A percentile compares a stretch with the other conserved stretches of the same genome.
Evolutionary conservation across 1,139 yeast species (phyloP).

Genomic region (Yamadazyma spencermartinsiae): DNA sequence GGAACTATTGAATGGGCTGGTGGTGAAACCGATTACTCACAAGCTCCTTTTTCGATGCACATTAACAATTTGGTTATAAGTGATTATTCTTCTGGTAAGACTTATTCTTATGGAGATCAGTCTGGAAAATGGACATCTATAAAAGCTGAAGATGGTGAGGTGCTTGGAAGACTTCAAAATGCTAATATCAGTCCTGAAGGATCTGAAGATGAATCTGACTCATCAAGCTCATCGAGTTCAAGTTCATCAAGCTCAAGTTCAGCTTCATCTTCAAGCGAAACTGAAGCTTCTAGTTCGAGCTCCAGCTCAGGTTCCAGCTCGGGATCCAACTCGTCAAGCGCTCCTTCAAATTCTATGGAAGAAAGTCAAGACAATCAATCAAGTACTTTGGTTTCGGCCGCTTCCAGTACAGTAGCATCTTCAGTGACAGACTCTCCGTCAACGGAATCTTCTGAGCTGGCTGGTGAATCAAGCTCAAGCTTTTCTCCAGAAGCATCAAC

Average conservation of each 20-base stretch:
- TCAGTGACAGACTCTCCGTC: constrained; percentile 3
- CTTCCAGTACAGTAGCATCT: background rate
- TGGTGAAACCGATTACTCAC: constrained; percentile 38
- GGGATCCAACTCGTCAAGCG: constrained; percentile 6
- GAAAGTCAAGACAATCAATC: background rate
- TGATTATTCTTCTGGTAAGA: constrained; percentile 38
- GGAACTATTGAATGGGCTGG: constrained; percentile 53
- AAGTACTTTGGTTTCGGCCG: background rate
- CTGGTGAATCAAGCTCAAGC: background rate
- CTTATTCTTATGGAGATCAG: constrained; percentile 47
- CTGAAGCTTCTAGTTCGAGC: background rate
- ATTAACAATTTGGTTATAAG: constrained; percentile 28
- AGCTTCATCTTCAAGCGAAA: background rate
- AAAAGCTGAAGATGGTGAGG: constrained; percentile 58
- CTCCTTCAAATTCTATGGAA: constrained; percentile 3
- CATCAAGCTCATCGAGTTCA: constrained; percentile 1
- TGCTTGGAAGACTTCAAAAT: constrained; percentile 54
- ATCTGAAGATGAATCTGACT: constrained; percentile 4
- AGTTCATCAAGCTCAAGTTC: constrained; percentile 2
- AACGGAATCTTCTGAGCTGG: background rate
- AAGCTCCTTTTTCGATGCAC: constrained; percentile 37
- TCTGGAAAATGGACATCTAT: constrained; percentile 69
- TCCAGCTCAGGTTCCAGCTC: constrained; percentile 6
- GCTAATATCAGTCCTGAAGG: constrained; percentile 27
- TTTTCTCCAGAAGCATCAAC: constrained; percentile 1